A percentile compares a stretch with the other conserved stretches of the same genome.
These are phyloP conservation scores for Trapa bicornis DNA, from an alignment of 345 rosid genomes.

Conservation along the genomic window DNA sequence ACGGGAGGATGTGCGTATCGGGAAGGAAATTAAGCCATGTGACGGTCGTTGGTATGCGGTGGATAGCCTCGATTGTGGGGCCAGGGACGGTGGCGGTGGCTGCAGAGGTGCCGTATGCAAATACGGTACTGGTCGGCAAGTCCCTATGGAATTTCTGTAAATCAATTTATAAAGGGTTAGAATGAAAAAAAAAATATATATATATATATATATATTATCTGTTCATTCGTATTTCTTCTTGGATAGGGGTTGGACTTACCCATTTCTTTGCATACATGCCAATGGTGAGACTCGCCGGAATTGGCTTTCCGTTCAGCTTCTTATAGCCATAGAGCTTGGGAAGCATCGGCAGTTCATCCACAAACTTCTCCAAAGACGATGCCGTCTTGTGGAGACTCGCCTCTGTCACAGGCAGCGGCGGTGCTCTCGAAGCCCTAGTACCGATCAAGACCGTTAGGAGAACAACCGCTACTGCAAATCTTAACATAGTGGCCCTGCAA, in stretches of 20 bases:
- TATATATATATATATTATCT: too few species aligned
- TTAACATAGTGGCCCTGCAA: too few species aligned
- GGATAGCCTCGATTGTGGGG: conserved; percentile 66
- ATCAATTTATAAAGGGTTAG: not conserved
- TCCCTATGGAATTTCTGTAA: conserved; percentile 73
- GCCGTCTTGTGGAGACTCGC: not conserved
- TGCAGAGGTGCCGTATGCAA: conserved; percentile 50
- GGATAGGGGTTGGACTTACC: conserved; percentile 21
- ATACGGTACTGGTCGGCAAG: conserved; percentile 56
- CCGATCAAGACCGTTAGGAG: not conserved
- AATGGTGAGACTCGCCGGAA: conserved; percentile 32
- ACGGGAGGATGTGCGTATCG: conserved; percentile 57
- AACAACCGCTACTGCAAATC: not conserved
- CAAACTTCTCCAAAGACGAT: conserved; percentile 38
- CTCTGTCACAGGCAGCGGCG: not conserved
- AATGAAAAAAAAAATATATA: too few species aligned
- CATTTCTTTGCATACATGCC: conserved; percentile 58
- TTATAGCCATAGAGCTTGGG: conserved; percentile 35
- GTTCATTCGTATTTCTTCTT: too few species aligned
- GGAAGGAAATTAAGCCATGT: conserved; percentile 77
- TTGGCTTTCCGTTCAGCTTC: conserved; percentile 20
- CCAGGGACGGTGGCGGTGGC: conserved; percentile 55
- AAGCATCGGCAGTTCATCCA: conserved; percentile 51
- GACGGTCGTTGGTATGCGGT: conserved; percentile 35
- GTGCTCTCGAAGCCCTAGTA: too few species aligned